Conservation (phyloP, 345 rosid species). For the Balakata baccata region DNA sequence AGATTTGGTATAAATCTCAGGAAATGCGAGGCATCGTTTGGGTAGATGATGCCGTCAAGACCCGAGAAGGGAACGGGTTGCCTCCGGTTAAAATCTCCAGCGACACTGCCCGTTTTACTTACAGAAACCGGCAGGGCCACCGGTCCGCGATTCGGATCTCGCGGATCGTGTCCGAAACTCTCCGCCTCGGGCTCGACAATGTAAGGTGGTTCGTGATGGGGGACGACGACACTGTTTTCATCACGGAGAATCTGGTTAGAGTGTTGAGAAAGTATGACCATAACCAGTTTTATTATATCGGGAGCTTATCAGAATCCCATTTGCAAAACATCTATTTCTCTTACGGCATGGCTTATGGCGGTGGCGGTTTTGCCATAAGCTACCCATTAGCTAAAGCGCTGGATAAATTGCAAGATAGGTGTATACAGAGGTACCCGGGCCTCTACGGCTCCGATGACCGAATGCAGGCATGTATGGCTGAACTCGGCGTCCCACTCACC, state of each 20-base stretch:
- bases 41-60: conserved; percentile 57
- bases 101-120: conserved; percentile 64
- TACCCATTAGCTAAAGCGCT: conserved; percentile 86
- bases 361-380: conserved; percentile 97
- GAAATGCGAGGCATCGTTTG: conserved; percentile 85
- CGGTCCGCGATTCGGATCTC: conserved; percentile 97
- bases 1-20: conserved; percentile 68
- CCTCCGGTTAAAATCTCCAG: conserved; percentile 70
- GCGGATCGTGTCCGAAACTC: conserved; percentile 81
- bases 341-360: conserved; percentile 99
- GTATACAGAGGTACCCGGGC: conserved; percentile 81
- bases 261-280: conserved; percentile 80
- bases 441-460: conserved; percentile 97
- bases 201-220: conserved; percentile 99
- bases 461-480: conserved; percentile 99
- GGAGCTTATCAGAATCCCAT: conserved; percentile 94
- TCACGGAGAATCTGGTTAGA: conserved; percentile 81
- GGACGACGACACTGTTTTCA: conserved; percentile 91
- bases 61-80: conserved; percentile 27
- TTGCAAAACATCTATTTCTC: conserved; percentile 89
- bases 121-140: conserved; percentile 77
- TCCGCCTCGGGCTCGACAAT: conserved; percentile 46
- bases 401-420: conserved; percentile 78
- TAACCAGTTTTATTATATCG: conserved; percentile 79
- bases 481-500: conserved; percentile 97